Evolutionary conservation across 192 early-diverging fungal species (phyloP), one percentile per base, ranked within the genome.

Genomic region (Mortierella antarctica): DNA sequence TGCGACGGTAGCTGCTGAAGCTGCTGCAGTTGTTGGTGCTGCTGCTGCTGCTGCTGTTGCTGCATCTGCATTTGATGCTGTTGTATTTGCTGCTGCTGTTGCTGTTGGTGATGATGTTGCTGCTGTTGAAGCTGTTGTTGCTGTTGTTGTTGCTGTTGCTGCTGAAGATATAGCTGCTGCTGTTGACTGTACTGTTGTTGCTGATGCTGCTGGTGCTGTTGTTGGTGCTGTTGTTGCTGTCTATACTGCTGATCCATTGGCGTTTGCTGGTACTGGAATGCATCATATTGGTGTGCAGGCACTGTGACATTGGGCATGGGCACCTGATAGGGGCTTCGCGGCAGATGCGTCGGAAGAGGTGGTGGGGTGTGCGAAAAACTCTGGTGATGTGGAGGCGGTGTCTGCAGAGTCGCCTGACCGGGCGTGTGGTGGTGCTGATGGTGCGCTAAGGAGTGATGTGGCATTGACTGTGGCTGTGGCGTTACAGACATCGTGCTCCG

Each of bases 401-500:
- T 80, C 53, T 80, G 77, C n/a, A 80, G 55, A 12, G 68, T 58
- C 42, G 63, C 62, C 7, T 80, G 77, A 17, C 63, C 70, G n/a
- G 77, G 77, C 1, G 77, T 80, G 47, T 80, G 77, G 50, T 80
- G 77, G 15, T 23, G 44, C 50, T 45, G 20, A 31, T 31, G 31
- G 31, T 31, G 31, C 31, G 31, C 31, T 11, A 42, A 41, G 15
- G 64, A 20, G 57, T 55, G 40, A 45, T 53, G 57, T 15, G 75
- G 13, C 63, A 80, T 60, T 7, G 77, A 71, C 49, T 71, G 70
- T 45, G 77, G 77, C 41, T 80, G 77, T 1, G 77, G 77, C 14
- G 77, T 80, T 8, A 80, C 60, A 11, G 77, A 80, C 77, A 80
- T 63, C 39, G 67, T 72, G 48, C 77, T 80, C 39, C 75, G 64